Evolutionary conservation across 2,329 filamentous ascomycete genomes (phyloP).

Genomic region (Alternaria sp.): DNA sequence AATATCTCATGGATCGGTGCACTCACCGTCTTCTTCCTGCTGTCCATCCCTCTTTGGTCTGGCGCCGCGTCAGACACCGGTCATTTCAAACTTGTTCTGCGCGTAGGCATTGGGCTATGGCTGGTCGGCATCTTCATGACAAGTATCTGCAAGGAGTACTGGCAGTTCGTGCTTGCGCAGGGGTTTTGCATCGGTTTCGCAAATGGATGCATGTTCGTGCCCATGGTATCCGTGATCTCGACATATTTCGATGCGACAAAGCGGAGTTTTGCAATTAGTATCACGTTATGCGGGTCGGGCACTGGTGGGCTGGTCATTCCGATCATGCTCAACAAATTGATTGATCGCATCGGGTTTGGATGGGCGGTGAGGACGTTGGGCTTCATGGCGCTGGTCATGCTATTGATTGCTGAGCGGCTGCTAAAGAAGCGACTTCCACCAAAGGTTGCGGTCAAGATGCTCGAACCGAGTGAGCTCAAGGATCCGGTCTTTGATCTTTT

Average conservation of each 20-base stretch:
- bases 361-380: slow-evolving; percentile 60
- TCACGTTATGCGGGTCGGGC: slow-evolving; percentile 52
- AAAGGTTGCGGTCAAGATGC: slow-evolving; percentile 19
- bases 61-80: slow-evolving; percentile 37
- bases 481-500: slow-evolving; percentile 25
- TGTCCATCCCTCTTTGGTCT: slow-evolving; percentile 35
- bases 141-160: slow-evolving; percentile 23
- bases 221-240: slow-evolving; percentile 60
- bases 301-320: slow-evolving; percentile 55
- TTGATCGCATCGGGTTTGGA: slow-evolving; percentile 63
- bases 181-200: slow-evolving; percentile 46
- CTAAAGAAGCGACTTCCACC: slow-evolving; percentile 25
- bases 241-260: slow-evolving; percentile 38
- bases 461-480: slow-evolving; percentile 24
- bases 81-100: slow-evolving; percentile 35
- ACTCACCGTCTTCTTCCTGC: slow-evolving; percentile 39
- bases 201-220: slow-evolving; percentile 59
- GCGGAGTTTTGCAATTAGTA: slow-evolving; percentile 52
- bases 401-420: slow-evolving; percentile 32
- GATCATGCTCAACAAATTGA: slow-evolving; percentile 60
- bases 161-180: slow-evolving; percentile 40
- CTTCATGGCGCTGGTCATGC: slow-evolving; percentile 61
- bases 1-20: slow-evolving; percentile 46
- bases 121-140: slow-evolving; percentile 30
- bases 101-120: slow-evolving; percentile 31